phyloP scores from a whole-genome alignment of 75 land plant species.

The Isoetes taiwanensis region DNA sequence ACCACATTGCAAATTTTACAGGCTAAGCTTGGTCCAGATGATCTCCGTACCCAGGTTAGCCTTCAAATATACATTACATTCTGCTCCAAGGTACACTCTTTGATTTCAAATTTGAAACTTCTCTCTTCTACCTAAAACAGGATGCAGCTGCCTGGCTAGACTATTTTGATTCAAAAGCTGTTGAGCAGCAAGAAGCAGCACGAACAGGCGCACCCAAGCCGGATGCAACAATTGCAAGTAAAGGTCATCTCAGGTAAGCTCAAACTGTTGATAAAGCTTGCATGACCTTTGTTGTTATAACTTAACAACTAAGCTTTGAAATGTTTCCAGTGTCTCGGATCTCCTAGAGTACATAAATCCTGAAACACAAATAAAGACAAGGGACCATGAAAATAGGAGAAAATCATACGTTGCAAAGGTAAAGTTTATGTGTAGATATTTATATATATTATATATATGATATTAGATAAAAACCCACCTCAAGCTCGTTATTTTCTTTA shows the following conservation, averaged over 20 bases:
- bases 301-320: slow-evolving; percentile 44
- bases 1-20: slow-evolving; percentile 85
- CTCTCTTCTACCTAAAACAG: no score
- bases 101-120: not conserved
- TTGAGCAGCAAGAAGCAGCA: slow-evolving; percentile 94
- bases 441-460: no score
- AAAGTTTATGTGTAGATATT: no score
- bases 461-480: no score
- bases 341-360: slow-evolving; percentile 78
- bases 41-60: slow-evolving; percentile 80
- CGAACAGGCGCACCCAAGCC: slow-evolving; percentile 81
- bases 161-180: slow-evolving; percentile 82
- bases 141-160: slow-evolving; percentile 98
- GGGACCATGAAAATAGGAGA: slow-evolving; percentile 29
- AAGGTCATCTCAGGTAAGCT: slow-evolving; percentile 76
- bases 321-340: slow-evolving; percentile 72
- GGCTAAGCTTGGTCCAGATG: slow-evolving; percentile 84
- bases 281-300: slow-evolving; percentile 18
- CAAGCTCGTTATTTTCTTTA: no score
- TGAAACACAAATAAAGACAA: slow-evolving; percentile 32
- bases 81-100: not conserved
- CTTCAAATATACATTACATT: not conserved
- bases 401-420: slow-evolving; percentile 46
- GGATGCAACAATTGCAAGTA: slow-evolving; percentile 91
- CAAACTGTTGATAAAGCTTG: not conserved